Base-by-base conservation (phyloP, 1,139 yeast genomes). In the Nakaseomyces uthaithaninus region DNA sequence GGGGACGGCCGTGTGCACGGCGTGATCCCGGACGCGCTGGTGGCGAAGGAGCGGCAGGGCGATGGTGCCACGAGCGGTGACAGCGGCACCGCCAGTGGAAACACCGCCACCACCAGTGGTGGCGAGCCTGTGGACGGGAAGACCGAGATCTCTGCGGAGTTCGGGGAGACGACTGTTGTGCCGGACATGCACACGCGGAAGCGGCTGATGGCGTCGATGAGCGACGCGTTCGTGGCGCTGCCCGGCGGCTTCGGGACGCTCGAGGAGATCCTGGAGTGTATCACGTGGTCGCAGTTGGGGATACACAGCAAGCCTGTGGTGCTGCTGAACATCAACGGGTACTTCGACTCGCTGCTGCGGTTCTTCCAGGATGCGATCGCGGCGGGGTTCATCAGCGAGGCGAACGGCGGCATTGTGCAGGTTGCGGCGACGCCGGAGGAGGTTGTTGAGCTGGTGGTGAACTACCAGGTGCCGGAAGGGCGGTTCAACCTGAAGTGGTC, bases 161-260 rank as follows among this genome's bases (percentile, higher is more conserved):
- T 81, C 56, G 95, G 95, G 30, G 73, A 74, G 53, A 82, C 94
- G 12, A 80, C 89, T 0, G 68, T 86, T 52, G 95, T 86, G 3
- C 73, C 75, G 42, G 94, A 85, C 56, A 86, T 86, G 95, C 95
- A 86, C 63, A 81, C 94, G 3, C 73, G 95, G 57, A 86, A 86
- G 67, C 71, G 80, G 57, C 58, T 82, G 68, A 86, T 86, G 95
- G 94, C 89, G 14, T 73, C 75, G 55, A 87, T 81, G 60, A 79
- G 93, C n/a, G 77, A 78, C 51, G 94, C 93, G 0, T 86, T 86
- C 60, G 75, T 86, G 39, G 94, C 95, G 1, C 69, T 86, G 64
- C 95, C 95, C 14, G 95, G 95, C 46, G 95, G 95, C 10, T 85
- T 79, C 59, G 95, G 95, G 41, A 85, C 95, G 3, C 66, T 85